Base-by-base conservation (phyloP, 129 eudicot genomes). In the Artemisia annua region DNA sequence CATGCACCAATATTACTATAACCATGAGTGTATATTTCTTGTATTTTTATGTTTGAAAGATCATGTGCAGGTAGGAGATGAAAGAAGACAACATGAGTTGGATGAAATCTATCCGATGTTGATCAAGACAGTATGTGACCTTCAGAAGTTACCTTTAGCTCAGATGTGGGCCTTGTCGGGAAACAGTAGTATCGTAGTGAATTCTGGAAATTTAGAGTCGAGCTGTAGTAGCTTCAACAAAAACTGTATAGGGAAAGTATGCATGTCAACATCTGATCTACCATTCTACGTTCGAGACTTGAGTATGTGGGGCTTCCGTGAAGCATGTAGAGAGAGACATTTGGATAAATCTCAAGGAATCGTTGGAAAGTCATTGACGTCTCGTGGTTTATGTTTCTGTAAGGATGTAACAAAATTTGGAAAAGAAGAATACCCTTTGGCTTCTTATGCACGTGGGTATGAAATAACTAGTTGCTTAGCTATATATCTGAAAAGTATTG, bases 331-430 rank as follows among this genome's bases (percentile, higher is more conserved):
- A 51, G 28, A 26, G 62, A n/a, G 8, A 26, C 73, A 69, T 26
- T 10, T 69, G 20, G 49, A 28, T 2, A 69, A 52, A 52, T 15
- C 28, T 13, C 50, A 30, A 50, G 73, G 73, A 52, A 46, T 69
- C 54, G 63, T 69, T 28, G 73, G 73, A 24, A 51, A 26, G 0
- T 51, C 73, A 52, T 52, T 69, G 62, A 6, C 49, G 8, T 50
- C 62, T 17, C 60, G 7, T 28, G 62, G 73, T 69, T 24, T 18
- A 69, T 69, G 62, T 7, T 69, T 69, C 13, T 69, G 73, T 69
- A 17, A 13, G 15, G 62, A 69, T 28, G 30, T 69, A 69, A 50
- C 73, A 3, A 7, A 69, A 8, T 63, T 69, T 14, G 18, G 48
- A 3, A 48, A 69, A 69, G 62, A 69, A 0, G 73, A 69, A 13